These are phyloP conservation scores for Termitomyces sp. DNA, from an alignment of 768 basidiomycete genomes.

Conservation along the genomic window DNA sequence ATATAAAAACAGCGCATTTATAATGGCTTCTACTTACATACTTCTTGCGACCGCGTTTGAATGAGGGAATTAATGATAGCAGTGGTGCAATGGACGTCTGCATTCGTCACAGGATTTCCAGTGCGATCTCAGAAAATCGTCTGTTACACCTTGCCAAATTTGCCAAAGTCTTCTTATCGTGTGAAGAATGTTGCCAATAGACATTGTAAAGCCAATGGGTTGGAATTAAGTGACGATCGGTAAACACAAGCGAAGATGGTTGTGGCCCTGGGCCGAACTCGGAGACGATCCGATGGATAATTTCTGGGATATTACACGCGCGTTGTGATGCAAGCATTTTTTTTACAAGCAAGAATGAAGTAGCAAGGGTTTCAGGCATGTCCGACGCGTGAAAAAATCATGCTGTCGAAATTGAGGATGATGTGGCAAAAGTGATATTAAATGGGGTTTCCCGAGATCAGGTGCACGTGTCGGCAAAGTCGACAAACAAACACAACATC, in stretches of 20 bases:
- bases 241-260: neutral
- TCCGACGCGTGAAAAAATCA: neutral
- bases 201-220: neutral
- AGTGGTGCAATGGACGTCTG: neutral
- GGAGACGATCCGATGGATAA: neutral
- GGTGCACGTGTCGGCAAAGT: neutral
- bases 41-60: neutral
- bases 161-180: neutral
- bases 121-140: neutral
- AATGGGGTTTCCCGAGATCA: neutral
- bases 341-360: neutral
- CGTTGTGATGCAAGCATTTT: neutral
- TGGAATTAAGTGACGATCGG: neutral
- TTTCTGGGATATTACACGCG: neutral
- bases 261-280: neutral
- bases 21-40: neutral
- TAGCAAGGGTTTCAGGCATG: neutral
- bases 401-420: neutral
- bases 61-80: neutral
- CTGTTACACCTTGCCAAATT: conserved; percentile 1
- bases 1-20: no score
- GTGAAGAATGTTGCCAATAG: neutral
- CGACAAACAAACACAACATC: no score
- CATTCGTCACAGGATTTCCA: neutral
- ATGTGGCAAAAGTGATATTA: neutral